Evolutionary conservation across 192 early-diverging fungal species (phyloP).

Genomic region (Phycomyces blakesleeanus): DNA sequence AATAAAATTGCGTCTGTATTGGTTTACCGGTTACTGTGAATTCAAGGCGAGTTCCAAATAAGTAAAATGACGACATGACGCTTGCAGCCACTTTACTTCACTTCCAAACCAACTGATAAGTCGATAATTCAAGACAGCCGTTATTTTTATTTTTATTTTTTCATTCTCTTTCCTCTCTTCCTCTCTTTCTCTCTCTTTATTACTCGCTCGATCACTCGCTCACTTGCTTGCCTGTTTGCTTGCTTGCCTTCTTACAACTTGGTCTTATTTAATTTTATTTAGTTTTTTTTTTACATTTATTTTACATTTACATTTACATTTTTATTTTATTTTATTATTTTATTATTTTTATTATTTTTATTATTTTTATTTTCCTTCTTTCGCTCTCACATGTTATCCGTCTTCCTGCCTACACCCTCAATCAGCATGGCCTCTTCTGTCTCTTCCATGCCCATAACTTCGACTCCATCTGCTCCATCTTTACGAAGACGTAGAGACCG

Average conservation of each 20-base stretch:
- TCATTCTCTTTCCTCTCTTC: not conserved
- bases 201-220: not conserved
- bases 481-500: not conserved
- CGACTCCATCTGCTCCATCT: not conserved
- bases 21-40: no score
- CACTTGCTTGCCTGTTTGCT: not conserved
- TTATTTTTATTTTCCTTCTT: no score
- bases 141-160: not conserved
- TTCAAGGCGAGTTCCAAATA: not conserved
- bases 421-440: not conserved
- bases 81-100: not conserved
- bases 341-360: no score
- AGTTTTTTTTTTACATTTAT: no score
- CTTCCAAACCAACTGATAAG: not conserved
- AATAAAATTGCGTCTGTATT: no score
- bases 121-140: not conserved
- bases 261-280: no score
- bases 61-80: slow-evolving; percentile 1
- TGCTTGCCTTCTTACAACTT: not conserved
- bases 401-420: no score
- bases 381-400: no score
- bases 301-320: no score
- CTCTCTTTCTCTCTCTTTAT: not conserved
- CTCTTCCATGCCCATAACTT: not conserved
- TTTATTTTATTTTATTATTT: no score